Conservation (phyloP, 495 filamentous ascomycete species). For the Parathielavia appendiculata region DNA sequence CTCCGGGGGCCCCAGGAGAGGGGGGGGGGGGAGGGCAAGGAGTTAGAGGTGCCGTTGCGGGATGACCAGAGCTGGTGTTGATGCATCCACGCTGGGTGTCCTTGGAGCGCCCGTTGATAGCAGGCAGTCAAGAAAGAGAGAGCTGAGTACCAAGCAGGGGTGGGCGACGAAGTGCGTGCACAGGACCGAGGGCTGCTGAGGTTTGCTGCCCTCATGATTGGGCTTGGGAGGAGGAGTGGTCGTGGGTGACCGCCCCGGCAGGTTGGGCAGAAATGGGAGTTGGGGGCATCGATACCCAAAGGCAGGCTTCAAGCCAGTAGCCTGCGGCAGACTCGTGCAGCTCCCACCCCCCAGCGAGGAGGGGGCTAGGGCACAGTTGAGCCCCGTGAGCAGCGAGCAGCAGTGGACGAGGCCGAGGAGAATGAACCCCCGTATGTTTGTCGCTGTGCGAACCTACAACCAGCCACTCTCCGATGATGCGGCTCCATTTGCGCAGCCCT, state of each 20-base stretch:
- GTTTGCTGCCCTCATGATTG: constrained; percentile 26
- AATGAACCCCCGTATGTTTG: constrained; percentile 12
- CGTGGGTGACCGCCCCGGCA: constrained; percentile 28
- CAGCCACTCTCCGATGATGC: constrained; percentile 15
- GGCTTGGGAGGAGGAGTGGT: constrained; percentile 28
- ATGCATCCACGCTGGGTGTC: constrained; percentile 21
- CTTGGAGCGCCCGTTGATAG: constrained; percentile 3
- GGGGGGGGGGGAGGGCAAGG: too few relatives aligned
- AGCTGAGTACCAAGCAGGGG: constrained; percentile 14
- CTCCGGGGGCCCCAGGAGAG: constrained; percentile 13
- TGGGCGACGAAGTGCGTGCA: background rate
- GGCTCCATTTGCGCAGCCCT: constrained; percentile 19
- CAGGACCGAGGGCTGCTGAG: constrained; percentile 11
- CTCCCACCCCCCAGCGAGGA: constrained; percentile 27
- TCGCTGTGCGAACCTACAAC: constrained; percentile 12
- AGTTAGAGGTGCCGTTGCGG: constrained; percentile 15
- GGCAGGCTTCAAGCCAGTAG: constrained; percentile 27
- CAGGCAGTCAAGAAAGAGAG: constrained; percentile 13
- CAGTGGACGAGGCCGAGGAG: constrained; percentile 17
- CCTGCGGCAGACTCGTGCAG: constrained; percentile 23
- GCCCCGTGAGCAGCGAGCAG: constrained; percentile 26
- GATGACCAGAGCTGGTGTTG: constrained; percentile 8
- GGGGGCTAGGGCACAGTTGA: constrained; percentile 24
- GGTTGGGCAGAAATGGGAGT: constrained; percentile 40
- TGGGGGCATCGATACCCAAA: constrained; percentile 33